Evolutionary conservation across 2,329 filamentous ascomycete genomes (phyloP).

Genomic region (Anisogramma anomala): DNA sequence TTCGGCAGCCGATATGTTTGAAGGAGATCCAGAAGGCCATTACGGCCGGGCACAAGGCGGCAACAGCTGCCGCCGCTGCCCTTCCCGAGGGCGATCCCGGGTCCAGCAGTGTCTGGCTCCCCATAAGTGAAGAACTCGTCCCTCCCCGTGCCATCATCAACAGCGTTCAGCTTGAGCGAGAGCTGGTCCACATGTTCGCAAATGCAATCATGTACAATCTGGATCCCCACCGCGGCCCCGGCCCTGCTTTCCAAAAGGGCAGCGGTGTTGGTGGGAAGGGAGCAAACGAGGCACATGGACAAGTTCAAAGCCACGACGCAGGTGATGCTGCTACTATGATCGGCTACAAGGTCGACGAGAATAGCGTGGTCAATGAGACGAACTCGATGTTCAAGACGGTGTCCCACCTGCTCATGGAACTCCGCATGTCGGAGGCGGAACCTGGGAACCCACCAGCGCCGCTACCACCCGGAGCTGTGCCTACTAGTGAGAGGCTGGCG

Average conservation of each 20-base stretch:
- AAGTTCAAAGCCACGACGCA: conserved; percentile 17
- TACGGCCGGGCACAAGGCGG: conserved; percentile 57
- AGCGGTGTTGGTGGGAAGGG: conserved; percentile 25
- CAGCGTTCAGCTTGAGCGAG: conserved; percentile 80
- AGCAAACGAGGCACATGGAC: conserved; percentile 22
- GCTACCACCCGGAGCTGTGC: conserved; percentile 15
- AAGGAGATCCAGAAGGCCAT: conserved; percentile 68
- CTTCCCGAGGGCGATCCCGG: conserved; percentile 49
- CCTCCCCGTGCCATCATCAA: conserved; percentile 89
- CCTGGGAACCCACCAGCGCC: conserved; percentile 28
- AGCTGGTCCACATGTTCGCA: conserved; percentile 91
- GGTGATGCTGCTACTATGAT: conserved; percentile 34
- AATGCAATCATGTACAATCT: conserved; percentile 99
- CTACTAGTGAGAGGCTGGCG: conserved; percentile 12
- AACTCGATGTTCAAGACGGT: conserved; percentile 83
- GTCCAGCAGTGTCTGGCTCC: conserved; percentile 48
- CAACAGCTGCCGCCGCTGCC: conserved; percentile 46
- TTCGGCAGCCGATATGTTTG: conserved; percentile 64
- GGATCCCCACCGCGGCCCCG: conserved; percentile 61
- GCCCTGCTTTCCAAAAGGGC: conserved; percentile 44
- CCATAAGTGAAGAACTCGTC: conserved; percentile 63
- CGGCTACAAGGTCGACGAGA: conserved; percentile 62
- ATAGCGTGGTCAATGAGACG: conserved; percentile 78
- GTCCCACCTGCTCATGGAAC: conserved; percentile 63
- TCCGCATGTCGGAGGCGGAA: conserved; percentile 61